Evolutionary conservation across 2,329 filamentous ascomycete species (phyloP), one percentile per base, ranked within the genome.

Genomic region (Microascus cirrosus): DNA sequence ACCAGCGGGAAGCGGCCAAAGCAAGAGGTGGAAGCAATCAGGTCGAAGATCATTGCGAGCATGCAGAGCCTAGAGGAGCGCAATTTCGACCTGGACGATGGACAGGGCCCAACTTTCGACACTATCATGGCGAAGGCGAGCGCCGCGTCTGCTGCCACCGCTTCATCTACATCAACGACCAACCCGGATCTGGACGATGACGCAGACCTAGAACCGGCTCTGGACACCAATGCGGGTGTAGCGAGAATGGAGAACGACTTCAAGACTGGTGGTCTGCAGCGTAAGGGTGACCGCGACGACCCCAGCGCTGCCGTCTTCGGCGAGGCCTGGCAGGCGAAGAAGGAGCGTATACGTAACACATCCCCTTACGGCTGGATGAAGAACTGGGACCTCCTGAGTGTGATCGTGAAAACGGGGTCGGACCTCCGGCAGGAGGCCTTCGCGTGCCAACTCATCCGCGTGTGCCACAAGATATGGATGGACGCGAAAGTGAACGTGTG

Each of bases 211-310:
- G 77, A 80, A 52, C 65, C 78, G 18, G 73, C 73, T 28, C 77
- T 85, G 59, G 89, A 88, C 63, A 78, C 84, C 15, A 87, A 83
- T 59, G 88, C 88, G 11, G 89, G 89, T 59, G 84, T 87, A 57
- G 89, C 89, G 58, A 81, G 89, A 59, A 94, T 94, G 89, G 89
- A 94, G 68, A 94, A 94, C 67, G 89, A 94, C 68, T 82, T 90
- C 70, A 93, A 91, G 74, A 94, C 89, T 15, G 89, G 88, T 62
- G 89, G 89, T 58, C 84, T 94, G 15, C 86, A 89, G 67, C 82
- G 87, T 56, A 87, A 89, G 66, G 88, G 88, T 36, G 89, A 94
- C 69, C 84, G 89, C 42, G 89, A 94, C 66, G 89, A 94, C 67
- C 89, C 89, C 50, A 92, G 88, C 65, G 89, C 89, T 39, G 89